Conservation (phyloP, 495 filamentous ascomycete species). For the Venustampulla echinocandica region DNA sequence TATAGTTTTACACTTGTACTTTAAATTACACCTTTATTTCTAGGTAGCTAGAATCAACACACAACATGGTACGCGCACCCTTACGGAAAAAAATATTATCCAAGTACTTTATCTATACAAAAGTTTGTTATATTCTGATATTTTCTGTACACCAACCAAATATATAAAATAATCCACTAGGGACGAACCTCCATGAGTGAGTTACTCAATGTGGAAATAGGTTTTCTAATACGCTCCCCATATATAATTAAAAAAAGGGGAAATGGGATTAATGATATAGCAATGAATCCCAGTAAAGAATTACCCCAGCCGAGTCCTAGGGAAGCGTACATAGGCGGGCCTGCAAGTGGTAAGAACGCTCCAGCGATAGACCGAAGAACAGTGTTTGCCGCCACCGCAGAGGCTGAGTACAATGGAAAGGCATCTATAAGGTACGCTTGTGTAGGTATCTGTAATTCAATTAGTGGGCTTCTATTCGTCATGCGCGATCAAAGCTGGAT, state of each 20-base stretch:
- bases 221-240: slow-evolving; percentile 21
- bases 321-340: slow-evolving; percentile 46
- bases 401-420: slow-evolving; percentile 65
- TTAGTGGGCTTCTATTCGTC: not conserved
- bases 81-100: too few relatives aligned
- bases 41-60: too few relatives aligned
- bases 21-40: too few relatives aligned
- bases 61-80: too few relatives aligned
- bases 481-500: not conserved
- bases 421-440: slow-evolving; percentile 63
- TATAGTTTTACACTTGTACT: too few relatives aligned
- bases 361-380: slow-evolving; percentile 55
- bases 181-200: too few relatives aligned
- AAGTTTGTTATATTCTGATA: too few relatives aligned
- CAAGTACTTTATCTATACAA: too few relatives aligned
- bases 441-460: slow-evolving; percentile 27
- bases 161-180: too few relatives aligned
- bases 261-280: slow-evolving; percentile 47
- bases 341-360: slow-evolving; percentile 53
- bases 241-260: slow-evolving; percentile 42
- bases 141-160: too few relatives aligned
- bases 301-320: slow-evolving; percentile 54
- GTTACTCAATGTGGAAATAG: too few relatives aligned
- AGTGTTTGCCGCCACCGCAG: slow-evolving; percentile 56
- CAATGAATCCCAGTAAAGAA: slow-evolving; percentile 52